A percentile compares a stretch with the other conserved stretches of the same genome.
Conservation (phyloP, 345 rosid genomes). For the Eucalyptus decipiens region DNA sequence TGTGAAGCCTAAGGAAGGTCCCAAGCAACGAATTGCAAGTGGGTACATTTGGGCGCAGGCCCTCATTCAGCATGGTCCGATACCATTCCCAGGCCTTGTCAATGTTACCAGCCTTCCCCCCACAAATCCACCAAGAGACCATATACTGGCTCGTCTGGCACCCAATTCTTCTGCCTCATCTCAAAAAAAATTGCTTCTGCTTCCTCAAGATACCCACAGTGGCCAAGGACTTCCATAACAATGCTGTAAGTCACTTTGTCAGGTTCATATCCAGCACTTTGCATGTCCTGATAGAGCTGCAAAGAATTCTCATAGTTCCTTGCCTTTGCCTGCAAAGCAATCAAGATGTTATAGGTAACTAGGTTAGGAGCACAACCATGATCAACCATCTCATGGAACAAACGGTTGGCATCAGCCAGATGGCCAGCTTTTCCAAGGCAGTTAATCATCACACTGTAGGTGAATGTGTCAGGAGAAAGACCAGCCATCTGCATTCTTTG, state of each 20-base stretch:
- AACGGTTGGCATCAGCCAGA: conserved; percentile 63
- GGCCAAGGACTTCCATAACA: conserved; percentile 96
- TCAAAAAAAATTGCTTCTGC: conserved; percentile 70
- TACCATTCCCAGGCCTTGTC: conserved; percentile 87
- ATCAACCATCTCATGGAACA: conserved; percentile 77
- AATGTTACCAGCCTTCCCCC: conserved; percentile 89
- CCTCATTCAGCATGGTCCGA: conserved; percentile 66
- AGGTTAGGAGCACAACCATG: conserved; percentile 82
- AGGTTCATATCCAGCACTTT: conserved; percentile 72
- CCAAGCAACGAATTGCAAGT: conserved; percentile 93
- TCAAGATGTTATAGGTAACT: conserved; percentile 81
- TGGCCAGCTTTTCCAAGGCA: conserved; percentile 97
- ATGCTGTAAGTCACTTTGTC: conserved; percentile 91
- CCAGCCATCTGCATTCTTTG: conserved; percentile 72
- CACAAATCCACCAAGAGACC: conserved; percentile 90
- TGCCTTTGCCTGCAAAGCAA: conserved; percentile 87
- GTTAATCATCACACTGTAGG: conserved; percentile 87
- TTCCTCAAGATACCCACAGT: conserved; percentile 79
- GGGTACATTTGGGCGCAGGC: conserved; percentile 85
- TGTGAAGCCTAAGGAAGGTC: conserved; percentile 66
- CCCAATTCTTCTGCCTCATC: conserved; percentile 77
- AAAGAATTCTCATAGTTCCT: conserved; percentile 75
- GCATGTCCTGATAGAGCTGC: conserved; percentile 72
- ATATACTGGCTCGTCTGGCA: conserved; percentile 89
- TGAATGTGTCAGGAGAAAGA: conserved; percentile 88